Percentiles rank a stretch among this genome's conserved stretches.
Evolutionary conservation across 345 rosid species (phyloP).

Genomic region (Camelina neglecta): DNA sequence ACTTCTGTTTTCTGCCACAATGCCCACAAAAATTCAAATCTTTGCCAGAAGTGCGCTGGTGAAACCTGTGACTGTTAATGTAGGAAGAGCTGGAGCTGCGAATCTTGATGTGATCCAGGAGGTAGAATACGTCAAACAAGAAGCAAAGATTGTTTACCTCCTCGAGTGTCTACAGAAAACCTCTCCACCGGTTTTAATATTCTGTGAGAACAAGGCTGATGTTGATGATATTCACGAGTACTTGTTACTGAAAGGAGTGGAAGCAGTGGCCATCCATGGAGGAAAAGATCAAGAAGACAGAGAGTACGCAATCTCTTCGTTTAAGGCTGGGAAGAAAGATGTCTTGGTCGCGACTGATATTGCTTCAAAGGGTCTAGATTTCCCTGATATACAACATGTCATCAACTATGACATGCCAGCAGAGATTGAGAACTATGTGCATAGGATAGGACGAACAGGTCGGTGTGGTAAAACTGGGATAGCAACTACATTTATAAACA

Average conservation of each 20-base stretch:
- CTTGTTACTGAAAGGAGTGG: conserved; percentile 90
- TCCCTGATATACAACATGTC: conserved; percentile 91
- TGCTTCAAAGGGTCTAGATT: conserved; percentile 91
- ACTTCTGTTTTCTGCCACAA: conserved; percentile 88
- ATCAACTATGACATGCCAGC: conserved; percentile 97
- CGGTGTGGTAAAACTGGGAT: conserved; percentile 96
- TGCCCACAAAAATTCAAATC: conserved; percentile 93
- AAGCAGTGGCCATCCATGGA: conserved; percentile 92
- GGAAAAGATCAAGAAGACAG: conserved; percentile 96
- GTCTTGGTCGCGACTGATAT: conserved; percentile 94
- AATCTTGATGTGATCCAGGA: conserved; percentile 97
- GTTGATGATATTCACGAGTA: conserved; percentile 93
- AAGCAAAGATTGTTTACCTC: conserved; percentile 93
- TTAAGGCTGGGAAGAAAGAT: conserved; percentile 85
- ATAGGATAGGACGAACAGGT: conserved; percentile 92
- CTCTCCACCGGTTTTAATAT: conserved; percentile 88
- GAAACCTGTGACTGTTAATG: conserved; percentile 84
- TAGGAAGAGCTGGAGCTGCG: conserved; percentile 97
- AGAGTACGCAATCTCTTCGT: conserved; percentile 84
- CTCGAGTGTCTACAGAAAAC: conserved; percentile 93
- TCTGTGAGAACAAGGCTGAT: conserved; percentile 98
- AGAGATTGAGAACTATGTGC: conserved; percentile 92
- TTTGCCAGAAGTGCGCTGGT: conserved; percentile 91
- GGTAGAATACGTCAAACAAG: conserved; percentile 94
- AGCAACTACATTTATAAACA: conserved; percentile 91